Percentiles rank a stretch among this genome's conserved stretches.
Evolutionary conservation across 2,329 filamentous ascomycete species (phyloP).

Genomic region (Dendrostoma leiphaemia): DNA sequence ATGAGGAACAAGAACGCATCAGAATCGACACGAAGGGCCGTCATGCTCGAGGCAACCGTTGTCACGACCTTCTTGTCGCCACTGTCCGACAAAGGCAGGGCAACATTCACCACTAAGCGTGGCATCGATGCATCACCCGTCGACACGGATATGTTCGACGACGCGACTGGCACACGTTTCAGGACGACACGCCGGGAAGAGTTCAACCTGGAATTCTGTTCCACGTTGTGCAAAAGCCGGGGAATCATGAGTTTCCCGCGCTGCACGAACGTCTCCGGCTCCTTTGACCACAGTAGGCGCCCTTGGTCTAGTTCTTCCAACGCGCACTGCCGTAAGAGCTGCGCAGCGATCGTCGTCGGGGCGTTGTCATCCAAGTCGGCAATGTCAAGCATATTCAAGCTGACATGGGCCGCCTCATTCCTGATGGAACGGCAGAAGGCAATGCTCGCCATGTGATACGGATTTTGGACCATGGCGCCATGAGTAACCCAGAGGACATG

Average conservation of each 20-base stretch:
- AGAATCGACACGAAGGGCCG: constrained; percentile 14
- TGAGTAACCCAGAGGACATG: constrained; percentile 25
- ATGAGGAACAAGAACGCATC: constrained; percentile 17
- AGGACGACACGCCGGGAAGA: constrained; percentile 19
- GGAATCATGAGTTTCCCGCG: constrained; percentile 27
- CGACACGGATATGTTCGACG: background rate
- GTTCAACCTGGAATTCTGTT: constrained; percentile 22
- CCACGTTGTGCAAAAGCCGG: constrained; percentile 20
- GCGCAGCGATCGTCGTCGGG: constrained; percentile 9
- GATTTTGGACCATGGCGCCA: constrained; percentile 14
- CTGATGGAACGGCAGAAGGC: constrained; percentile 22
- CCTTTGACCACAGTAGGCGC: constrained; percentile 27
- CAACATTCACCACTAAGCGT: background rate
- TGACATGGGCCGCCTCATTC: constrained; percentile 22
- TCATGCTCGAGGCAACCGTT: background rate
- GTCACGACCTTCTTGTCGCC: background rate
- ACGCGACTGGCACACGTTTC: constrained; percentile 1
- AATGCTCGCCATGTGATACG: constrained; percentile 23
- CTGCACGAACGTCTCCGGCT: constrained; percentile 27
- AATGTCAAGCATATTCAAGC: constrained; percentile 25
- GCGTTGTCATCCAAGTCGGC: background rate
- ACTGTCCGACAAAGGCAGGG: background rate
- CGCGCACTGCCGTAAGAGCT: constrained; percentile 19
- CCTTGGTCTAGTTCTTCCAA: constrained; percentile 15
- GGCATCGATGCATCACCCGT: background rate